Conservation (phyloP, 352 stramenopile genomes). For the Phytophthora agathidicida region DNA sequence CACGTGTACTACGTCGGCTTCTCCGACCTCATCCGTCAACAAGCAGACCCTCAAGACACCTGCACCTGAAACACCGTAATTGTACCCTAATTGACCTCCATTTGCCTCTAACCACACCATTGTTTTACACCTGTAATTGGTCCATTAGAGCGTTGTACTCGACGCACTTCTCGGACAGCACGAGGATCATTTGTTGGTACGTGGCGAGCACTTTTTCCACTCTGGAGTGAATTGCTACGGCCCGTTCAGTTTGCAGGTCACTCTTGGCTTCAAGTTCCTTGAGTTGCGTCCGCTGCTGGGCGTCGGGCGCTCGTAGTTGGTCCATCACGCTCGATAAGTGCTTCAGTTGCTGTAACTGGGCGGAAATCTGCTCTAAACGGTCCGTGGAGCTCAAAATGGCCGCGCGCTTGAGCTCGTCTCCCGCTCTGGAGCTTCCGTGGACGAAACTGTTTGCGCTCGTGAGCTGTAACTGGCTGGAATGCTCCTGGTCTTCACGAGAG, state of each 20-base stretch:
- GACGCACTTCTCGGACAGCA: constrained; percentile 76
- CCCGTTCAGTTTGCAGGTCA: constrained; percentile 46
- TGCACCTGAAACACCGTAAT: too few species aligned
- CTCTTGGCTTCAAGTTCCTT: constrained; percentile 38
- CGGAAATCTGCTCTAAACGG: constrained; percentile 40
- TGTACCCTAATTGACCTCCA: too few species aligned
- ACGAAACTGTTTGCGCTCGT: constrained; percentile 31
- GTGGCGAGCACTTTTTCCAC: constrained; percentile 56
- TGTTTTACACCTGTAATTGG: constrained; percentile 44
- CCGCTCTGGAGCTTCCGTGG: constrained; percentile 17
- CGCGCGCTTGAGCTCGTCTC: constrained; percentile 66
- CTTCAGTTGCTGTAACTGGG: constrained; percentile 51
- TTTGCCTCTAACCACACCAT: too few species aligned
- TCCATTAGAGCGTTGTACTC: constrained; percentile 66
- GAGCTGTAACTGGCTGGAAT: constrained; percentile 42
- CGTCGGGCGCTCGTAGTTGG: constrained; percentile 39
- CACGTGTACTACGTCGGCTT: constrained; percentile 7
- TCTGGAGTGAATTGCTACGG: constrained; percentile 49
- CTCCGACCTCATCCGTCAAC: constrained; percentile 1
- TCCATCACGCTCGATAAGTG: constrained; percentile 53
- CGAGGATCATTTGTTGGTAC: constrained; percentile 76
- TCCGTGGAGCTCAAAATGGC: constrained; percentile 63
- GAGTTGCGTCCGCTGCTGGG: constrained; percentile 26
- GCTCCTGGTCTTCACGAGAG: constrained; percentile 39
- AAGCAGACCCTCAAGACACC: constrained; percentile 8